Base-by-base conservation (phyloP, 306 rosid genomes). In the Sicyos edulis region DNA sequence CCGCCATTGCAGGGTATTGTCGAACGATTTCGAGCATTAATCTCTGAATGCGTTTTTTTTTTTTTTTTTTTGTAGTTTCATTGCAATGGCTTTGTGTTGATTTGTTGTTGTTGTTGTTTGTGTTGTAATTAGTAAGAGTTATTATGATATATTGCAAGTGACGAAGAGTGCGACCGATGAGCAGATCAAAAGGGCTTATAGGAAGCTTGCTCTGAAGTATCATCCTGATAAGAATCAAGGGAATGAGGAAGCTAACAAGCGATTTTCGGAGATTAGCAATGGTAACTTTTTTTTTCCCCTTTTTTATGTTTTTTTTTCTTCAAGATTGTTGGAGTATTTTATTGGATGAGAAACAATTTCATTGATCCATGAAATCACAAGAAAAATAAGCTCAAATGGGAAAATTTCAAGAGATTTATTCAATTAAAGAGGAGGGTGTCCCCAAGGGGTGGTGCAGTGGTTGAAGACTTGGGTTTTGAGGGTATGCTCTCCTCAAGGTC, bases 151-250 rank as follows among this genome's bases (percentile, higher is more conserved):
- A 71, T 88, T 93, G 75, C 99, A 93, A 79, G 91, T 93, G 34
- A 85, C 89, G 10, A 86, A 85, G 73, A 91, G 92, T 75, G 96
- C 99, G 24, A 80, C 95, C 10, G 99, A 93, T 15, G 99, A 93
- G 1, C 97, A 93, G 86, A 91, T 93, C 83, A 93, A 93, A 86
- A 88, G 96, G 67, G 96, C 97, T 24, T 93, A 93, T 75, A 77
- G 99, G 80, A 93, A 91, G 78, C 95, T 93, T 4, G 99, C 99
- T 50, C 71, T 93, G 89, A 93, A 91, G 87, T 93, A 87, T 74
- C 99, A 93, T 77, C 99, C 99, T 2, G 99, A 93, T 80, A 93
- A 93, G 89, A 93, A 93, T 75, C 97, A 1, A 54, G 99, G 97
- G 58, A 93, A 93, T 56, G 99, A 93, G 76, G 99, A 89, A 76